Base-by-base conservation (phyloP, 2,329 filamentous ascomycete genomes). In the Pleochaeta shiraiana region DNA sequence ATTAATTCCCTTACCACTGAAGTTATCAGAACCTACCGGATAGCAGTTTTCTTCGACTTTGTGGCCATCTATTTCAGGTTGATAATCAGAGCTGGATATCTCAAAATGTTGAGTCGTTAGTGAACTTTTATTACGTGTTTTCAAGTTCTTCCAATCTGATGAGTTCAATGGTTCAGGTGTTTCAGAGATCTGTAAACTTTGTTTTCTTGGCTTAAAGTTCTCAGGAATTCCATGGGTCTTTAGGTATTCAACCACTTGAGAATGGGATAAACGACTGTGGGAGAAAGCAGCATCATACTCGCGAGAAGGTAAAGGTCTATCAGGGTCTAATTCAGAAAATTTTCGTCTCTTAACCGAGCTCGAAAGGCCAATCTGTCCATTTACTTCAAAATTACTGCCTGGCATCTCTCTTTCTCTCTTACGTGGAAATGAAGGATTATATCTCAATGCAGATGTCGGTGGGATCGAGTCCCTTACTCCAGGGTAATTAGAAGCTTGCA, bases 381-480 rank as follows among this genome's bases (percentile, higher is more conserved):
- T 68, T 16, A 43, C 50, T 60, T 59, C 53, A 37, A 64, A 34
- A n/a, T 65, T 67, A 9, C 34, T 64, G 50, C n/a, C n/a, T n/a
- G n/a, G n/a, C n/a, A n/a, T n/a, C n/a, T 69, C 67, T 63, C 70
- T 66, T 7, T 63, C 65, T 68, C 70, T 68, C 60, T 72, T 72
- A 45, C 66, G 68, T 28, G 61, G 65, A 12, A 45, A 24, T 14
- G 62, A 31, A 19, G 69, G 68, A 34, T 71, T 66, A 43, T 67
- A 73, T 64, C 71, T 68, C n/a, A 73, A 67, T 16, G 68, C 70
- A 12, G 71, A 73, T 12, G 67, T 70, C n/a, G 71, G 71, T 37
- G 71, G 70, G 30, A 73, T 68, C 1, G 71, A 73, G 50, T 73
- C 71, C 65, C 71, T 69, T 11, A 69, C 55, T 12, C 63, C 67